Evolutionary conservation across 177 flowering plant species (phyloP), one percentile per base, ranked within the genome.

Genomic region (Vitis hybrid): DNA sequence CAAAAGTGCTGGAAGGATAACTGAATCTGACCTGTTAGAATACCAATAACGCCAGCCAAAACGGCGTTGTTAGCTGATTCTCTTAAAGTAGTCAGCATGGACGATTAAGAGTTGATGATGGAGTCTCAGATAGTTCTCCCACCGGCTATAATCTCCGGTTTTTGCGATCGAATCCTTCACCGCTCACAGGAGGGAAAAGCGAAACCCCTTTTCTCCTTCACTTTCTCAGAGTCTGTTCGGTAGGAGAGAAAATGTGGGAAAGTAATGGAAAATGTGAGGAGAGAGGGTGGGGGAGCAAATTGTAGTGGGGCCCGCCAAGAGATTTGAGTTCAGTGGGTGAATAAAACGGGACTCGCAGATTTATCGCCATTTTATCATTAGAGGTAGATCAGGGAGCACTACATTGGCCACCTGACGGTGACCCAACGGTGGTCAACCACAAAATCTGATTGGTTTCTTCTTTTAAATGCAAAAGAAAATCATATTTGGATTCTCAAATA

Each of bases 141-240:
- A 12, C 30, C 23, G 15, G 9, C 67, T 21, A 15, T 15, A 15
- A 19, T 67, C 51, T 56, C 10, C 54, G 17, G 45, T 48, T 60
- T 13, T 19, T 54, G 60, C 62, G 74, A 68, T 67, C 72, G 69
- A 76, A 71, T 71, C 75, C 56, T 57, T 62, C 68, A 34, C 68
- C 60, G 62, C 68, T 68, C 1, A 66, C 32, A 18, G 26, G 26
- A 40, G 60, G 21, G 7, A 12, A 57, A 57, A 57, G 30, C 26
- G 30, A 18, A 57, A 7, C 26, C 60, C 30, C 60, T 19, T 9
- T 57, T 18, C 8, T 10, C 45, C 45, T 57, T 21, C 23, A 13
- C 60, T 12, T 18, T 11, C 10, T 6, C 23, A 57, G 23, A 18
- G 26, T 10, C 11, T 18, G 23, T 21, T 18, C 17, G 45, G 34